Conservation (phyloP, 1,284 basidiomycete species). For the Marasmius tenuissimus region DNA sequence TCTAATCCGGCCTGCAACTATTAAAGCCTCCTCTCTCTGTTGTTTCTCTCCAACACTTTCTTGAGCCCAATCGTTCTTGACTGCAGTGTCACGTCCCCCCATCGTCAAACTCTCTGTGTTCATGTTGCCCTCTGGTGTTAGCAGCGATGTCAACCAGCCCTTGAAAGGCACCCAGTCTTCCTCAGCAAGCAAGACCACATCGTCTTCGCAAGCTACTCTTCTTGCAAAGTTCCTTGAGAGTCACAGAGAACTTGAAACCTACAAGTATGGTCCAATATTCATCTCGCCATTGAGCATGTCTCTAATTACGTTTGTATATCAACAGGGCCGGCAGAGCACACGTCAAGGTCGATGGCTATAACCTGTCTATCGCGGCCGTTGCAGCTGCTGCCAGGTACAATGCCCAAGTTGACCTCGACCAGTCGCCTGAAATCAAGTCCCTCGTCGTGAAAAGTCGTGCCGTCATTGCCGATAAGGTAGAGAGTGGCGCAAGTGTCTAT, state of each 20-base stretch:
- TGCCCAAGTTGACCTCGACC: conserved; percentile 52
- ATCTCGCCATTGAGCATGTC: background rate
- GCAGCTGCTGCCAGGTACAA: conserved; percentile 68
- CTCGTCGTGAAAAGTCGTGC: conserved; percentile 59
- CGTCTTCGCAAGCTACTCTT: conserved; percentile 26
- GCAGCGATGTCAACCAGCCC: conserved; percentile 1
- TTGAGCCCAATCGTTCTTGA: background rate
- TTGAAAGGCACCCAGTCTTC: background rate
- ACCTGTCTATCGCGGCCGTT: conserved; percentile 72
- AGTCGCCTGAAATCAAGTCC: conserved; percentile 43
- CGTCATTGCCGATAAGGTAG: conserved; percentile 67
- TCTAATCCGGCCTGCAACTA: conserved; percentile 4
- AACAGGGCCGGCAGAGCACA: conserved; percentile 52
- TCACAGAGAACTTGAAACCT: conserved; percentile 50
- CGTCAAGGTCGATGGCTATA: conserved; percentile 67
- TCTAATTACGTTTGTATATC: conserved; percentile 3
- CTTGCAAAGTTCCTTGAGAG: conserved; percentile 49
- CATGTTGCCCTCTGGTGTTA: conserved; percentile 19
- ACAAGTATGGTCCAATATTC: conserved; percentile 40
- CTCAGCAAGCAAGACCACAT: background rate
- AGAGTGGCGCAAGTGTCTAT: conserved; percentile 69
- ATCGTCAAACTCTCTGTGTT: background rate
- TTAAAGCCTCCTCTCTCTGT: background rate
- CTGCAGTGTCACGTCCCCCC: background rate
- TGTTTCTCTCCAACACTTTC: background rate